phyloP scores from a whole-genome alignment of 2,329 filamentous ascomycete species.

The Dothistroma septosporum region DNA sequence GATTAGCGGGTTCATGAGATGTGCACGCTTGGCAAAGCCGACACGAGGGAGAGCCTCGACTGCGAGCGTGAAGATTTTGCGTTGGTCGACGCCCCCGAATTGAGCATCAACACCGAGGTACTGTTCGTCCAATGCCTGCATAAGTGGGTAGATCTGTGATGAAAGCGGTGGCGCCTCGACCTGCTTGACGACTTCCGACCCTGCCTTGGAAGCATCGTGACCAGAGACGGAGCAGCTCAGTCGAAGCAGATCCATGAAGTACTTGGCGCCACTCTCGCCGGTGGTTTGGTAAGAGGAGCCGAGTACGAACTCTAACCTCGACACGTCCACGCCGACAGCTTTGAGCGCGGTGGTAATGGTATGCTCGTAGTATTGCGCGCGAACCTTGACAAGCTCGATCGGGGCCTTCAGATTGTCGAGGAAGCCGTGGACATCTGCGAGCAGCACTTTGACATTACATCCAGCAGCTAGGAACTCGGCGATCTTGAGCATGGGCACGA shows the following conservation, averaged over 20 bases:
- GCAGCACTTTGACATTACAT: conserved; percentile 57
- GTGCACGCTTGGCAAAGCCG: conserved; percentile 72
- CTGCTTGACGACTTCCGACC: conserved; percentile 93
- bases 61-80: conserved; percentile 83
- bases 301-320: conserved; percentile 76
- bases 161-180: conserved; percentile 68
- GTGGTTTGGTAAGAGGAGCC: conserved; percentile 55
- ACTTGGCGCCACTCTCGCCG: conserved; percentile 66
- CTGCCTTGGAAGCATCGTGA: conserved; percentile 83
- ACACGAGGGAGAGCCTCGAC: conserved; percentile 81
- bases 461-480: conserved; percentile 81
- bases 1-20: conserved; percentile 84
- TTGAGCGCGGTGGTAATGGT: conserved; percentile 71
- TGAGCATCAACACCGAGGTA: conserved; percentile 84
- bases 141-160: conserved; percentile 75
- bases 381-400: conserved; percentile 76
- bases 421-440: conserved; percentile 59
- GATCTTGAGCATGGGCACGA: conserved; percentile 83
- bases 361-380: conserved; percentile 78
- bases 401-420: conserved; percentile 60
- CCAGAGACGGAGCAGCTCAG: conserved; percentile 66
- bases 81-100: conserved; percentile 79
- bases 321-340: conserved; percentile 72
- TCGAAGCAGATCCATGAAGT: conserved; percentile 85
- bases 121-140: conserved; percentile 89